Percentiles rank a stretch among this genome's conserved stretches.
phyloP scores from a whole-genome alignment of 169 alveolate genomes.

The Theileria sp. region DNA sequence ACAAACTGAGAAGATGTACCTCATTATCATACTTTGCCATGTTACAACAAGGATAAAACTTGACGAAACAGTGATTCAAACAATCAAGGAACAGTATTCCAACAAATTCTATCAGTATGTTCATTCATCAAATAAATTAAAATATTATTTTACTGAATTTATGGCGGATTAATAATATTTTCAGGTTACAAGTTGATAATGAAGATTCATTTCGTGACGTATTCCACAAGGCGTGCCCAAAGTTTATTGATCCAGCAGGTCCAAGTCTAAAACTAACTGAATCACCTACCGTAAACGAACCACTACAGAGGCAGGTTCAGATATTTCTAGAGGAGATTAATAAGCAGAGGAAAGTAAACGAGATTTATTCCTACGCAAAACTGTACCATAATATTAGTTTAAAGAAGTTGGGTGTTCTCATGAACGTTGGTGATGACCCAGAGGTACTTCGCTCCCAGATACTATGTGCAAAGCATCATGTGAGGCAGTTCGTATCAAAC shows the following conservation, averaged over 20 bases:
- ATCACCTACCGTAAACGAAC: constrained; percentile 65
- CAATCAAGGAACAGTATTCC: constrained; percentile 79
- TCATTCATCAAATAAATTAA: background rate
- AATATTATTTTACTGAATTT: background rate
- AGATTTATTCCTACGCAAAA: constrained; percentile 77
- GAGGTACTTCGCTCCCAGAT: constrained; percentile 73
- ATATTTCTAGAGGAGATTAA: constrained; percentile 72
- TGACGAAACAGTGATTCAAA: constrained; percentile 76
- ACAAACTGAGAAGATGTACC: constrained; percentile 78
- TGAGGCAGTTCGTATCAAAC: constrained; percentile 69
- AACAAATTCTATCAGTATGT: constrained; percentile 77
- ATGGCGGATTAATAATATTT: background rate
- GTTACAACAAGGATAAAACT: constrained; percentile 65
- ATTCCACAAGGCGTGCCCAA: constrained; percentile 77
- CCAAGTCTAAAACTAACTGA: constrained; percentile 49
- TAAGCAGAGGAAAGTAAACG: constrained; percentile 72
- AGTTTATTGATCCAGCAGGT: constrained; percentile 75
- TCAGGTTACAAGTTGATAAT: constrained; percentile 72
- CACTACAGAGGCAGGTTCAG: constrained; percentile 66
- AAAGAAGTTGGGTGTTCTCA: constrained; percentile 67
- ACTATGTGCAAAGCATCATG: constrained; percentile 73
- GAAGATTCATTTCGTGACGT: constrained; percentile 78
- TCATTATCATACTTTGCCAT: constrained; percentile 76
- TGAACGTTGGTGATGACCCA: constrained; percentile 66
- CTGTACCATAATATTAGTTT: constrained; percentile 76